Evolutionary conservation across 768 basidiomycete species (phyloP).

Genomic region (Leccinum imitatum): DNA sequence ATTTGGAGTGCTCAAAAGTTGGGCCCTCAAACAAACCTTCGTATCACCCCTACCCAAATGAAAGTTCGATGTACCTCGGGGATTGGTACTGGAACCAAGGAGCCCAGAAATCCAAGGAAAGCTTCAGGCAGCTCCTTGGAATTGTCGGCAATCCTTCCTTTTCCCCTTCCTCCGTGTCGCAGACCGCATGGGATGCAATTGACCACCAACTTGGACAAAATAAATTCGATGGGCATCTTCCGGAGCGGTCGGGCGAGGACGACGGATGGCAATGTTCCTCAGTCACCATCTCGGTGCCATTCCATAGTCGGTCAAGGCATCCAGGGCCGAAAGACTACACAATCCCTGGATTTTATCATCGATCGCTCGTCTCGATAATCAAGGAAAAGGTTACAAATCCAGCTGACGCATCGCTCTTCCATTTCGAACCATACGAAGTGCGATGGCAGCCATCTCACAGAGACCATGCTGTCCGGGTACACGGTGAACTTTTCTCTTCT

Average conservation of each 20-base stretch:
- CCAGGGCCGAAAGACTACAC: not conserved
- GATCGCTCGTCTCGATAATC: not conserved
- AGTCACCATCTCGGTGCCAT: not conserved
- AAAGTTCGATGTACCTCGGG: not conserved
- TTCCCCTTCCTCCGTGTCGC: not conserved
- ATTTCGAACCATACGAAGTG: not conserved
- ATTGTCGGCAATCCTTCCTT: not conserved
- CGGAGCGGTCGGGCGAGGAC: not conserved
- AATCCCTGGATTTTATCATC: not conserved
- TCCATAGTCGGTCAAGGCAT: not conserved
- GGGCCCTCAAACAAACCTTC: not conserved
- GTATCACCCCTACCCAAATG: not conserved
- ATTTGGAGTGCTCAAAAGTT: not conserved
- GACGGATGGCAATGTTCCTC: not conserved
- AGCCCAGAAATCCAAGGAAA: no score
- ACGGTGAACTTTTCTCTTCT: not conserved
- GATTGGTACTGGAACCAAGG: not conserved
- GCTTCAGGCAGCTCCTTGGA: no score
- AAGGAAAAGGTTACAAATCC: not conserved
- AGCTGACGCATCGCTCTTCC: not conserved
- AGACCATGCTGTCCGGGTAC: not conserved
- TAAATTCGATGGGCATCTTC: not conserved
- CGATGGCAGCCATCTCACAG: not conserved
- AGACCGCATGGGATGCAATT: not conserved
- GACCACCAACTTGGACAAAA: not conserved